Evolutionary conservation across 2,329 filamentous ascomycete species (phyloP), one percentile per base, ranked within the genome.

Genomic region (Colletotrichum costaricense): DNA sequence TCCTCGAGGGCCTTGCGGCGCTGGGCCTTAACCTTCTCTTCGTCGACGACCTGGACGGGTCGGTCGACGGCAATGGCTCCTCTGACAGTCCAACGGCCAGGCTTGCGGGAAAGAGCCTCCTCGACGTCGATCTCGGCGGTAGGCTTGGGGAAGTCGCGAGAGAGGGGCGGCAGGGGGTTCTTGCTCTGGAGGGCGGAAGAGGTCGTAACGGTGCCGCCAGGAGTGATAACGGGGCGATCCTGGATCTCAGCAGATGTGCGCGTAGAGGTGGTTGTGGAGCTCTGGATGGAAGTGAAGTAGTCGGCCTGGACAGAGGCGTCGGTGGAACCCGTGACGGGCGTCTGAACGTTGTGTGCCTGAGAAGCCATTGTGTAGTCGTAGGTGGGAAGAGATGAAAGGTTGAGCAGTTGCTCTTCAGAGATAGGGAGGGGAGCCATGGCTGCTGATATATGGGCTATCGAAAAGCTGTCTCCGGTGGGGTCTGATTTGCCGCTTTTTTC

Each of bases 41-140:
- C 76, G 73, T 79, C 80, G 67, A 77, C 72, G 33, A 78, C 77
- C 74, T 74, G 60, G 60, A 71, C 57, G 59, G 79, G 72, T 74
- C 78, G 77, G 66, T 82, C 79, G 64, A 79, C 81, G 30, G 79
- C 78, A 24, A 83, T 76, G 71, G 83, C 78, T 22, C 83, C 83
- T 60, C 78, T 78, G 67, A 84, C 83, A 67, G 79, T 82, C 82
- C 78, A 88, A 73, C 78, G 85, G 73, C 82, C 82, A 2, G 87
- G 86, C 67, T 82, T 79, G 52, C 86, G 83, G 4, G 80, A 78
- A 22, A 88, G 83, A 59, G 86, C 81, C 76, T 86, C 81, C 49
- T 82, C 80, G 16, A 88, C 77, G 66, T 86, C 79, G 46, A 86
- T 70, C 11, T 86, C 81, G 2, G 78, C 75, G 1, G 75, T 60